A percentile compares a stretch with the other conserved stretches of the same genome.
Evolutionary conservation across 768 basidiomycete genomes (phyloP).

Genomic region (Lactarius indigo): DNA sequence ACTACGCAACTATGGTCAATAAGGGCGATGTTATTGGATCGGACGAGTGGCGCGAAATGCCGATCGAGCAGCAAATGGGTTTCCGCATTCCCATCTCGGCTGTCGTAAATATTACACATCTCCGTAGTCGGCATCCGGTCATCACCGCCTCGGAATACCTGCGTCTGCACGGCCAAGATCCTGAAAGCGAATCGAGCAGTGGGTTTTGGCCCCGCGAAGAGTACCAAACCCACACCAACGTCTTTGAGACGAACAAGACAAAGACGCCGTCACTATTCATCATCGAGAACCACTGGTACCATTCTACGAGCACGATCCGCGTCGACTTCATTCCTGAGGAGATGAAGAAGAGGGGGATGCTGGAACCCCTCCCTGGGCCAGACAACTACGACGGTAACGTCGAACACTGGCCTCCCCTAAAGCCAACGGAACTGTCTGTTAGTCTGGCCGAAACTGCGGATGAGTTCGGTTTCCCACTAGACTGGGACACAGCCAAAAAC

Average conservation of each 20-base stretch:
- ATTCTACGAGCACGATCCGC: slow-evolving; percentile 35
- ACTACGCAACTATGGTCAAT: slow-evolving; percentile 43
- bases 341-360: slow-evolving; percentile 34
- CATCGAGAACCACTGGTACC: slow-evolving; percentile 41
- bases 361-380: slow-evolving; percentile 27
- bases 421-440: slow-evolving; percentile 3
- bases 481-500: slow-evolving; percentile 3
- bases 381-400: slow-evolving; percentile 14
- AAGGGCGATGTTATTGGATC: slow-evolving; percentile 41
- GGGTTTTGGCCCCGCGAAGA: slow-evolving; percentile 38
- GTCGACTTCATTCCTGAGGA: slow-evolving; percentile 37
- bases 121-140: slow-evolving; percentile 38
- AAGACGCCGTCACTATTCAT: slow-evolving; percentile 32
- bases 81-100: slow-evolving; percentile 36
- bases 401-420: slow-evolving; percentile 13
- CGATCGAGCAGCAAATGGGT: slow-evolving; percentile 36
- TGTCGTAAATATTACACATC: slow-evolving; percentile 42
- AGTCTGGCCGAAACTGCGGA: too few relatives aligned
- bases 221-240: slow-evolving; percentile 34
- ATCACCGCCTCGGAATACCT: slow-evolving; percentile 43
- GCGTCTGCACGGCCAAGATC: slow-evolving; percentile 37
- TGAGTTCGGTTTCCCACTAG: not conserved
- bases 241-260: slow-evolving; percentile 26
- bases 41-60: slow-evolving; percentile 41
- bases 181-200: slow-evolving; percentile 35